Evolutionary conservation across 2,329 filamentous ascomycete species (phyloP).

Genomic region (Colletotrichum sp.): DNA sequence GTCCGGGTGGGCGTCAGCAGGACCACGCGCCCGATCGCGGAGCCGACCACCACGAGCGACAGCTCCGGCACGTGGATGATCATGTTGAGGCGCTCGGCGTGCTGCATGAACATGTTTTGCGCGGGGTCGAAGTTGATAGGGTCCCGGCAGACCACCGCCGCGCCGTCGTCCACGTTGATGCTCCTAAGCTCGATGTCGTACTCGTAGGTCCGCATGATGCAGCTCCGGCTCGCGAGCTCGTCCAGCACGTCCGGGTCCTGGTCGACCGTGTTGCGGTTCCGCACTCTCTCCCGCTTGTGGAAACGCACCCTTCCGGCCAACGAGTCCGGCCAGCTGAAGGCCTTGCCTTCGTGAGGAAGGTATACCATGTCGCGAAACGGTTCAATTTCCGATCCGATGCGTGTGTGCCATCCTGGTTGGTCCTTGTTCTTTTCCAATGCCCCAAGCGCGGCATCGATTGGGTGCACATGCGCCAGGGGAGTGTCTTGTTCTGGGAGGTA

Average conservation of each 20-base stretch:
- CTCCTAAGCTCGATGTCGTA: slow-evolving; percentile 53
- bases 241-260: slow-evolving; percentile 1
- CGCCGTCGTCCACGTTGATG: slow-evolving; percentile 16
- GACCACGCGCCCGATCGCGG: slow-evolving; percentile 68
- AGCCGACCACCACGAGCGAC: slow-evolving; percentile 70
- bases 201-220: slow-evolving; percentile 53
- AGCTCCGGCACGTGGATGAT: slow-evolving; percentile 70
- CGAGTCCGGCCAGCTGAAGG: slow-evolving; percentile 2
- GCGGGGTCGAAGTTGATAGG: slow-evolving; percentile 28
- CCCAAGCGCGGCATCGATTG: neutral
- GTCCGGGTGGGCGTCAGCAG: slow-evolving; percentile 61
- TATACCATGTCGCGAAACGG: slow-evolving; percentile 36
- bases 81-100: slow-evolving; percentile 57
- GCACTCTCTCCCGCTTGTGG: neutral
- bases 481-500: neutral
- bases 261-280: neutral
- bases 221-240: slow-evolving; percentile 27
- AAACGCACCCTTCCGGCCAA: neutral
- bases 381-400: neutral
- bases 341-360: slow-evolving; percentile 36
- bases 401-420: neutral
- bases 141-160: slow-evolving; percentile 35
- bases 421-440: neutral
- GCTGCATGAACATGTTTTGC: slow-evolving; percentile 13
- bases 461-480: neutral